Percentiles rank a stretch among this genome's conserved stretches.
phyloP scores from a whole-genome alignment of 257 asterid species.

The Solanum infundibuliforme region DNA sequence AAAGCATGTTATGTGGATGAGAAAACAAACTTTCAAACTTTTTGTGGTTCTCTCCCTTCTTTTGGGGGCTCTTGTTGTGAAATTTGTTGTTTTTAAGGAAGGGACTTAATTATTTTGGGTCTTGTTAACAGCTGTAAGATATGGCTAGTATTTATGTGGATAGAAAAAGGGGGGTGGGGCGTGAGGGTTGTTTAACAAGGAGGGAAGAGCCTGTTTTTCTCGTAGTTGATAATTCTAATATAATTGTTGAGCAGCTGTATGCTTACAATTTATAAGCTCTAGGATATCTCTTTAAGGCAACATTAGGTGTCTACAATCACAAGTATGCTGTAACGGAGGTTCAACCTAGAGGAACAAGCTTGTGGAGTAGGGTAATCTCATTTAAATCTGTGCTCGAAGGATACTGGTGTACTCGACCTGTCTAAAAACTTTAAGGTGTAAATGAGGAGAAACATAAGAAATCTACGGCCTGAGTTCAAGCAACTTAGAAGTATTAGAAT shows the following conservation, averaged over 20 bases:
- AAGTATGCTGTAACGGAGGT: neutral
- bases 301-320: neutral
- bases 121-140: neutral
- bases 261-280: neutral
- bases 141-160: neutral
- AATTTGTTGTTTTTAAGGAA: neutral
- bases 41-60: neutral
- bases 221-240: neutral
- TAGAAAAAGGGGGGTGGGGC: neutral
- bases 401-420: neutral
- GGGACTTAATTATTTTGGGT: neutral
- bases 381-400: neutral
- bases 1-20: neutral
- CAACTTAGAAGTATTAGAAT: neutral
- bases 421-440: neutral
- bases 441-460: neutral
- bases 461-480: neutral
- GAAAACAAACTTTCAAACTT: neutral
- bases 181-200: neutral
- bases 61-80: neutral
- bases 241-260: neutral
- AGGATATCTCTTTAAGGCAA: neutral
- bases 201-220: neutral
- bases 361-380: neutral
- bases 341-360: neutral